Conservation (phyloP, 306 rosid species). For the Arachis hypogaea region DNA sequence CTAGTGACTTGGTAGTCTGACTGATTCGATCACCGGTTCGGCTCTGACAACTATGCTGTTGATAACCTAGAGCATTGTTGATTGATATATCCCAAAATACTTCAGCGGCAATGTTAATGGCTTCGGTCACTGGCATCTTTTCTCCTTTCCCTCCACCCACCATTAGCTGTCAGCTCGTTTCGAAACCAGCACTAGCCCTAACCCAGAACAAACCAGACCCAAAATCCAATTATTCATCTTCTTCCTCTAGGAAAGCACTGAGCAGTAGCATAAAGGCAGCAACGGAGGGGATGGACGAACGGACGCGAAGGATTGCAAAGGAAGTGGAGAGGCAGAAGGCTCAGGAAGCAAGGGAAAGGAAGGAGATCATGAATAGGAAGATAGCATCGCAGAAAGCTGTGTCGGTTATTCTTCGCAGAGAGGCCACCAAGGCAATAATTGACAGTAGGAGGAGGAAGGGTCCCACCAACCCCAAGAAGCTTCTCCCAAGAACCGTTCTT, state of each 20-base stretch:
- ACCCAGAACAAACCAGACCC: conserved; percentile 13
- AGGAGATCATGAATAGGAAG: conserved; percentile 69
- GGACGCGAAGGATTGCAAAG: conserved; percentile 37
- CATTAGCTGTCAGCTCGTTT: conserved; percentile 27
- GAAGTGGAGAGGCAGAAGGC: conserved; percentile 54
- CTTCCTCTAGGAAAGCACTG: conserved; percentile 27
- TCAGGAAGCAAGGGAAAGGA: conserved; percentile 67
- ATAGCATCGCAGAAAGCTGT: conserved; percentile 85
- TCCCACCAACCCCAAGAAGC: conserved; percentile 71
- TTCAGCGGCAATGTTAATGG: conserved; percentile 36
- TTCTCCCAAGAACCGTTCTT: conserved; percentile 81
- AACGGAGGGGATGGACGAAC: conserved; percentile 35
- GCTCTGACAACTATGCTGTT: too few species aligned
- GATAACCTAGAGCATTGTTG: too few species aligned
- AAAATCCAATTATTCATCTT: neutral
- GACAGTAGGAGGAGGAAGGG: conserved; percentile 81
- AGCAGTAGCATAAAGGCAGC: conserved; percentile 1
- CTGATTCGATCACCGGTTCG: too few species aligned
- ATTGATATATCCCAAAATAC: too few species aligned
- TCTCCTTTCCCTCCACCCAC: conserved; percentile 38
- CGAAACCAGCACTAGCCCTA: neutral
- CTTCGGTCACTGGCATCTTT: conserved; percentile 47
- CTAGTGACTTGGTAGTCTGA: too few species aligned
- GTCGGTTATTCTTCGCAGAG: conserved; percentile 78
- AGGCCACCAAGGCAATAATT: conserved; percentile 80